These are phyloP conservation scores for Abelmoschus esculentus DNA, from an alignment of 345 rosid genomes.

Conservation along the genomic window DNA sequence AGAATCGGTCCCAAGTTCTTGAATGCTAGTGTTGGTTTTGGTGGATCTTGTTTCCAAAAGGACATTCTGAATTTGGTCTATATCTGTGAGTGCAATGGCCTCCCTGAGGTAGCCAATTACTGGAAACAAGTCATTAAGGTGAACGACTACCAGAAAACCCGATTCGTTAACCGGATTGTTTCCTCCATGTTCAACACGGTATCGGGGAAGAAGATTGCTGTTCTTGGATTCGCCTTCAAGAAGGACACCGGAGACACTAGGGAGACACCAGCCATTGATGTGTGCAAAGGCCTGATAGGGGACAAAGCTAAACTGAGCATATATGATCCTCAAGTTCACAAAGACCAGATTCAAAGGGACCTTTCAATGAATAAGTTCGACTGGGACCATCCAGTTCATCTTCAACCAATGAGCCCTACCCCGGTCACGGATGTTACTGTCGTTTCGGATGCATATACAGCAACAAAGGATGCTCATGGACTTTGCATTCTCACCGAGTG, in stretches of 20 bases:
- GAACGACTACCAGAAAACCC: constrained; percentile 62
- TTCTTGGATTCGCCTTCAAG: constrained; percentile 67
- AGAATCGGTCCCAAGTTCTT: constrained; percentile 69
- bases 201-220: constrained; percentile 52
- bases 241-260: constrained; percentile 75
- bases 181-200: constrained; percentile 66
- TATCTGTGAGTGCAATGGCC: constrained; percentile 68
- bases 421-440: constrained; percentile 41
- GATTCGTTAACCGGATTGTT: constrained; percentile 58
- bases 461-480: constrained; percentile 56
- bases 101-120: constrained; percentile 58
- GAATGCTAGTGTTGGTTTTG: constrained; percentile 70
- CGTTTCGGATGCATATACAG: constrained; percentile 48
- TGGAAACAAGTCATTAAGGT: constrained; percentile 74
- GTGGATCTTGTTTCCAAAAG: constrained; percentile 72
- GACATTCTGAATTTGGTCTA: constrained; percentile 61
- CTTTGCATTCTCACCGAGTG: constrained; percentile 60
- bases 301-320: constrained; percentile 55
- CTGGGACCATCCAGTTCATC: constrained; percentile 61
- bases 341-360: constrained; percentile 61
- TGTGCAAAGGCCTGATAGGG: constrained; percentile 54
- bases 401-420: constrained; percentile 46
- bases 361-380: constrained; percentile 65
- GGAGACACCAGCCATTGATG: constrained; percentile 74
- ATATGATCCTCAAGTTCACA: constrained; percentile 54